phyloP scores from a whole-genome alignment of 2,329 filamentous ascomycete species.

The Aspergillus nomiae region DNA sequence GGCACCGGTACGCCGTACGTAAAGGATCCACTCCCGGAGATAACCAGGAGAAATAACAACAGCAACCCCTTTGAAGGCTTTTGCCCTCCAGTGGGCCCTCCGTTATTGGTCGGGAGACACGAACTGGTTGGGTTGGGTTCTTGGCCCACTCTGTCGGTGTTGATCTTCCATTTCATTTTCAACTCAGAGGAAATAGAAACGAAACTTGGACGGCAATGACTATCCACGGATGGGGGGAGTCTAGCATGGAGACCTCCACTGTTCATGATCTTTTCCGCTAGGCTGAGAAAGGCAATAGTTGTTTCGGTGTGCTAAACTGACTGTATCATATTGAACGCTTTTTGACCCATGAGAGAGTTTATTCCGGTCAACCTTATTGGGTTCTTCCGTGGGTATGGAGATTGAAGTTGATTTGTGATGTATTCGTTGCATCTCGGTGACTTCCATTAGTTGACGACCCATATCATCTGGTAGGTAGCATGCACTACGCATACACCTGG shows the following conservation, averaged over 20 bases:
- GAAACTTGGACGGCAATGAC: neutral
- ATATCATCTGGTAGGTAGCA: neutral
- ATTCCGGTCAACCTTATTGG: slow-evolving; percentile 2
- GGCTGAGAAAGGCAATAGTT: neutral
- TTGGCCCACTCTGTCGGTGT: neutral
- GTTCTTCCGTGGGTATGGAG: neutral
- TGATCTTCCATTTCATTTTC: neutral
- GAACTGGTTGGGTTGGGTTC: neutral
- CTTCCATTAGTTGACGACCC: neutral
- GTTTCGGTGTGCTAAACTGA: neutral
- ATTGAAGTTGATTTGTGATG: neutral
- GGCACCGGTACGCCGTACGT: neutral
- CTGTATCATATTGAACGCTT: neutral
- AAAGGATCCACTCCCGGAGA: neutral
- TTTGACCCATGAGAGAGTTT: neutral
- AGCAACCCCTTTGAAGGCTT: neutral
- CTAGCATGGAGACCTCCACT: neutral
- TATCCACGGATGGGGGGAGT: neutral
- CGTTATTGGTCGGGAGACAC: neutral
- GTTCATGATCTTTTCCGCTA: neutral
- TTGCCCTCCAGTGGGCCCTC: neutral
- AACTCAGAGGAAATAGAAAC: neutral
- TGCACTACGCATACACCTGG: neutral
- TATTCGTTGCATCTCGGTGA: neutral
- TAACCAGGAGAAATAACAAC: neutral